phyloP scores from a whole-genome alignment of 1,139 yeast species.

The Zygoascus sp. region DNA sequence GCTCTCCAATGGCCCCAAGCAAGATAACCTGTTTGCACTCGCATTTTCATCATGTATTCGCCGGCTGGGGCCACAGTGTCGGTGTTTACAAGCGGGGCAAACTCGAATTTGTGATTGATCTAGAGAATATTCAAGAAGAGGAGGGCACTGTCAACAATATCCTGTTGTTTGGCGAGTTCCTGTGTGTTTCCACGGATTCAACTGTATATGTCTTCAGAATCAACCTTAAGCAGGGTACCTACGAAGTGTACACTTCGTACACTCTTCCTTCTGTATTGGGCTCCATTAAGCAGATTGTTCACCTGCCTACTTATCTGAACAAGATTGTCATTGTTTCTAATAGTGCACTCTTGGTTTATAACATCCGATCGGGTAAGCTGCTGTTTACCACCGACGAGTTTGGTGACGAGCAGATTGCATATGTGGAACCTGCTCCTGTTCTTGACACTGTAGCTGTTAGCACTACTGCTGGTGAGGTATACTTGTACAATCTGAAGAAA shows the following conservation, averaged over 20 bases:
- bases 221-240: conserved; percentile 34
- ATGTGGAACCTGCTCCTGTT: conserved; percentile 79
- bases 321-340: conserved; percentile 71
- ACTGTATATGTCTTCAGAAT: conserved; percentile 65
- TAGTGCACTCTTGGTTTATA: conserved; percentile 55
- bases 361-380: conserved; percentile 73
- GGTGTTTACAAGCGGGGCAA: conserved; percentile 84
- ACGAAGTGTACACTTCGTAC: conserved; percentile 61
- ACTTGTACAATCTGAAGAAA: conserved; percentile 63
- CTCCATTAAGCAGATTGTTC: conserved; percentile 61
- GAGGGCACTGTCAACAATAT: conserved; percentile 45
- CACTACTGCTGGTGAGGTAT: conserved; percentile 60
- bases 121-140: conserved; percentile 27
- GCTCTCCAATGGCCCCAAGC: conserved; percentile 68
- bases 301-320: conserved; percentile 89
- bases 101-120: conserved; percentile 51
- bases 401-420: conserved; percentile 43
- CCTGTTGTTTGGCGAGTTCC: conserved; percentile 71
- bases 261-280: conserved; percentile 59
- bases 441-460: conserved; percentile 82
- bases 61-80: conserved; percentile 64
- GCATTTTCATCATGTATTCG: conserved; percentile 80
- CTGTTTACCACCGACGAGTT: conserved; percentile 53
- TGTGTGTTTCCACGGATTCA: conserved; percentile 55
- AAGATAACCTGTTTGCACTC: conserved; percentile 71